A percentile compares a stretch with the other conserved stretches of the same genome.
Conservation (phyloP, 805 yeast genomes). For the Torulaspora quercuum region DNA sequence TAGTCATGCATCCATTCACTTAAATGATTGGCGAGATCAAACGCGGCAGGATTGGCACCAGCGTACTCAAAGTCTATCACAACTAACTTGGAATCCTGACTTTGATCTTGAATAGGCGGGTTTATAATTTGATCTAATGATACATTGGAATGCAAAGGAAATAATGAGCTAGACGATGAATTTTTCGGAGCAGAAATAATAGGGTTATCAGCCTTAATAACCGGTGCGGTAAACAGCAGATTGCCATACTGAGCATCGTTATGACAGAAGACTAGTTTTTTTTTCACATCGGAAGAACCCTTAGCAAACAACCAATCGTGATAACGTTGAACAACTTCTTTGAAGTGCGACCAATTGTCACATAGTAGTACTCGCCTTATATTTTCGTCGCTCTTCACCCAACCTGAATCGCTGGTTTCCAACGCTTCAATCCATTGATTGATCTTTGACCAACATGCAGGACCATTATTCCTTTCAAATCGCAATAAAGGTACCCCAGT, state of each 20-base stretch:
- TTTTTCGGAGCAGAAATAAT: slow-evolving; percentile 14
- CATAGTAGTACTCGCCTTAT: slow-evolving; percentile 40
- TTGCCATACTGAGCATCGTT: slow-evolving; percentile 98
- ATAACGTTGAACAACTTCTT: slow-evolving; percentile 49
- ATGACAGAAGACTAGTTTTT: slow-evolving; percentile 76
- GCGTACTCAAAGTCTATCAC: slow-evolving; percentile 97
- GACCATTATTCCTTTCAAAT: slow-evolving; percentile 56
- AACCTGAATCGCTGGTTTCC: slow-evolving; percentile 36
- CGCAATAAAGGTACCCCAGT: slow-evolving; percentile 63
- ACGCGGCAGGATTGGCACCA: slow-evolving; percentile 85
- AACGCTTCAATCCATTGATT: slow-evolving; percentile 64
- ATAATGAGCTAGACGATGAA: slow-evolving; percentile 29
- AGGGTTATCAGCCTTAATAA: slow-evolving; percentile 38
- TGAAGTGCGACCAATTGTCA: slow-evolving; percentile 47
- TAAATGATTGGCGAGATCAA: slow-evolving; percentile 88
- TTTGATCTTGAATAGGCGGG: slow-evolving; percentile 39
- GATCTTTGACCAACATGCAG: slow-evolving; percentile 66
- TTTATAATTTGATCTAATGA: slow-evolving; percentile 34
- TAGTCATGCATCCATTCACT: slow-evolving; percentile 98
- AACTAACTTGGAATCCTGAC: slow-evolving; percentile 69
- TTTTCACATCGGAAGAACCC: slow-evolving; percentile 38
- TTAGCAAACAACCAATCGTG: slow-evolving; percentile 54
- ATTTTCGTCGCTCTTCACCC: slow-evolving; percentile 36
- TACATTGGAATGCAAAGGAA: slow-evolving; percentile 30
- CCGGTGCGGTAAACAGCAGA: slow-evolving; percentile 62